phyloP scores from a whole-genome alignment of 192 early-diverging fungal species.

The Coemansia erecta region DNA sequence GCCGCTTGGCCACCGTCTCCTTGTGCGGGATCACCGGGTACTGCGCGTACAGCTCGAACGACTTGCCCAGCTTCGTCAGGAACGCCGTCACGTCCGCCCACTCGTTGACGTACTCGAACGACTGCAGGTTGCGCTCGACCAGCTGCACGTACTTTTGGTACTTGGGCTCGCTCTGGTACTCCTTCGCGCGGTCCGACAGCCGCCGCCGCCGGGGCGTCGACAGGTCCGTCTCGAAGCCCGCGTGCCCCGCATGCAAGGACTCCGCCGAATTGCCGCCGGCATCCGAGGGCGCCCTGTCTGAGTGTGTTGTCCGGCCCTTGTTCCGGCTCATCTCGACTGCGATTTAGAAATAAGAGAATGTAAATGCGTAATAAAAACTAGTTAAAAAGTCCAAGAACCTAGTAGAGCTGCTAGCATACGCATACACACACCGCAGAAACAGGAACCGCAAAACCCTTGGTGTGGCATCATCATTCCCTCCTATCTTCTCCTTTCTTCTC shows the following conservation, averaged over 20 bases:
- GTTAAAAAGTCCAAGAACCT: too few species aligned
- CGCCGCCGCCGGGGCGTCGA: constrained; percentile 31
- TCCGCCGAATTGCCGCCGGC: not conserved
- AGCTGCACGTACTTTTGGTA: constrained; percentile 79
- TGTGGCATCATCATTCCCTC: too few species aligned
- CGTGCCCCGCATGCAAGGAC: not conserved
- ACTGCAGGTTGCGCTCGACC: constrained; percentile 81
- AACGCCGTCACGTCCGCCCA: constrained; percentile 96
- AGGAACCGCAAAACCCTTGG: too few species aligned
- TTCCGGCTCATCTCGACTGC: too few species aligned
- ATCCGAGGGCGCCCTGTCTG: too few species aligned
- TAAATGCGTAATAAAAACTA: too few species aligned
- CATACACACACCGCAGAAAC: too few species aligned
- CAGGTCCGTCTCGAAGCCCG: constrained; percentile 48
- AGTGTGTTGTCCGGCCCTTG: too few species aligned
- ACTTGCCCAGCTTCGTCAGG: constrained; percentile 77
- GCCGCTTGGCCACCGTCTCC: constrained; percentile 79
- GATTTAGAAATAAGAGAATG: too few species aligned
- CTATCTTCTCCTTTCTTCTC: not conserved
- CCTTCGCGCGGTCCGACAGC: constrained; percentile 20
- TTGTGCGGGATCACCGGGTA: constrained; percentile 80
- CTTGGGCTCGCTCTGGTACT: constrained; percentile 65
- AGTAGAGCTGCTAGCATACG: too few species aligned
- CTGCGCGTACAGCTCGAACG: constrained; percentile 75
- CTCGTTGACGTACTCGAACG: constrained; percentile 91